phyloP scores from a whole-genome alignment of 2,329 filamentous ascomycete genomes.

The Calonectria pteridis region DNA sequence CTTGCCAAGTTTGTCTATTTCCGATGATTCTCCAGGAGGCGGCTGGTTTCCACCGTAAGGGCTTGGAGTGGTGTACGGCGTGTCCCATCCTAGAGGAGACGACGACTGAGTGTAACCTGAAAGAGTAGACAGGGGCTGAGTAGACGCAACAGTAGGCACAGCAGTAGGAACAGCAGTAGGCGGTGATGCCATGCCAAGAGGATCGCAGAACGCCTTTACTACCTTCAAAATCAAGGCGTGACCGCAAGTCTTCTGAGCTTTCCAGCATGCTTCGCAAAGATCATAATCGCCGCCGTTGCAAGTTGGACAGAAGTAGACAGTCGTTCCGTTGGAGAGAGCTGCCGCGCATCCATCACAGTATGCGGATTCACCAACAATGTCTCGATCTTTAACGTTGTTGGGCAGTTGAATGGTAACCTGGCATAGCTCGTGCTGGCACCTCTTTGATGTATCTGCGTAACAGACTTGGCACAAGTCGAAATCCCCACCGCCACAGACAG shows the following conservation, averaged over 20 bases:
- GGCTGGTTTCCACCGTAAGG: background rate
- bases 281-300: slow-evolving; percentile 25
- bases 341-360: slow-evolving; percentile 16
- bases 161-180: no score
- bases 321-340: background rate
- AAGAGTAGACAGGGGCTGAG: background rate
- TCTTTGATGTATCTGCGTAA: background rate
- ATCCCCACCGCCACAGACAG: slow-evolving; percentile 18
- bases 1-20: slow-evolving; percentile 18
- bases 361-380: background rate
- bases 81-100: background rate
- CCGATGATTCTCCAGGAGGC: background rate
- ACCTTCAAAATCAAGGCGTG: slow-evolving; percentile 5
- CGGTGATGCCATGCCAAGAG: background rate
- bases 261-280: slow-evolving; percentile 25
- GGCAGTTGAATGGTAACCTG: background rate
- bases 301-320: slow-evolving; percentile 12
- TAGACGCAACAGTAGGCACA: no score
- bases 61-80: background rate
- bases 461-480: slow-evolving; percentile 22
- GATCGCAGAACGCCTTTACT: background rate
- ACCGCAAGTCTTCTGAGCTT: background rate
- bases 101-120: background rate
- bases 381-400: background rate
- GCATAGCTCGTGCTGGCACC: background rate